Percentiles rank a stretch among this genome's conserved stretches.
Conservation (phyloP, 805 yeast species). For the Metschnikowia cerradonensis region DNA sequence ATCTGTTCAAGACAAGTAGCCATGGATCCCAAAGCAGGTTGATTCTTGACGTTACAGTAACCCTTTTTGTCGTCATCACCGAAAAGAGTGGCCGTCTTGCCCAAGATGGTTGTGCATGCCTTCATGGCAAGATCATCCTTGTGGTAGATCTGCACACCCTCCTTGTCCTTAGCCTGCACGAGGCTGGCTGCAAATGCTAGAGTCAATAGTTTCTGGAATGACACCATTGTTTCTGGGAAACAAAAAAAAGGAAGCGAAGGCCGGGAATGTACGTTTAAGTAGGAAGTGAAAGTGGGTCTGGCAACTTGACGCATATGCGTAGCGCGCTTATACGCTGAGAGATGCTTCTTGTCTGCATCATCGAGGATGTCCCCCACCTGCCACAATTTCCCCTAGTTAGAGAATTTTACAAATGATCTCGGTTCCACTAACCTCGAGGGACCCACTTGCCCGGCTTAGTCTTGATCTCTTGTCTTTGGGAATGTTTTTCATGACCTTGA, state of each 20-base stretch:
- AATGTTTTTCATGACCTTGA: background rate
- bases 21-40: constrained; percentile 38
- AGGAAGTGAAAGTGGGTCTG: background rate
- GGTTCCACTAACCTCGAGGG: background rate
- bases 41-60: constrained; percentile 32
- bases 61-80: constrained; percentile 23
- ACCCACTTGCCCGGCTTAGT: background rate
- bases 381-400: background rate
- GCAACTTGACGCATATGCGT: background rate
- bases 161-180: constrained; percentile 12
- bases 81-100: constrained; percentile 25
- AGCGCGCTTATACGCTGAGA: background rate
- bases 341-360: background rate
- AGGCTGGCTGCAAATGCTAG: constrained; percentile 14
- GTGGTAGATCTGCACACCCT: constrained; percentile 20
- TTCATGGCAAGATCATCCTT: constrained; percentile 23
- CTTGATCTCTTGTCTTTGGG: too few species aligned
- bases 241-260: background rate
- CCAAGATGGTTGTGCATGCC: constrained; percentile 25
- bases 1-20: constrained; percentile 29
- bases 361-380: background rate
- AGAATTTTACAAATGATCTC: background rate
- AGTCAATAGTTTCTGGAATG: constrained; percentile 11
- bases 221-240: constrained; percentile 10
- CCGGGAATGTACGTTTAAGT: constrained; percentile 2